Evolutionary conservation across 225 moss, liverwort and hornwort species (phyloP).

Genomic region (Pseudisothecium myosuroides): DNA sequence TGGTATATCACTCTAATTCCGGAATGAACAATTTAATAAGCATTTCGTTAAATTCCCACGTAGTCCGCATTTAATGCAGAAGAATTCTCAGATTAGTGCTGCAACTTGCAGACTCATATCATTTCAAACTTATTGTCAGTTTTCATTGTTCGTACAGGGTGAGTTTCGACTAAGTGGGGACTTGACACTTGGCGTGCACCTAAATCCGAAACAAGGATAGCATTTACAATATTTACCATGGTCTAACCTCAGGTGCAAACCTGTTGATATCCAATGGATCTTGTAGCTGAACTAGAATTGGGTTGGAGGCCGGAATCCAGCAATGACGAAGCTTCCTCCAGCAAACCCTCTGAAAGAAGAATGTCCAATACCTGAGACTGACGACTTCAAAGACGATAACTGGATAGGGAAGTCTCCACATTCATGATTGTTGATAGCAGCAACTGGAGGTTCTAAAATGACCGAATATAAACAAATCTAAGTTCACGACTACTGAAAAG

Average conservation of each 20-base stretch:
- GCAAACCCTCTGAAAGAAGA: slow-evolving; percentile 46
- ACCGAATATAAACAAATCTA: not conserved
- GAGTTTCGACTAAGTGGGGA: not conserved
- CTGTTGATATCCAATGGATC: slow-evolving; percentile 88
- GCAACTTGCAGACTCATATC: not conserved
- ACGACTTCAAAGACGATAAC: not conserved
- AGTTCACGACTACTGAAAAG: not conserved
- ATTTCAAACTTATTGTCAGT: not conserved
- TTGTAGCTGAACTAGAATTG: slow-evolving; percentile 64
- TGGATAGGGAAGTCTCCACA: not conserved
- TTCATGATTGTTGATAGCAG: not conserved
- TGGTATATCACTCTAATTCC: not conserved
- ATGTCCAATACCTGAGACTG: not conserved
- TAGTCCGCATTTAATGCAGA: not conserved
- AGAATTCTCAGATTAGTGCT: not conserved
- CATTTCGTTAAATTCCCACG: not conserved
- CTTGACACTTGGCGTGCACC: not conserved
- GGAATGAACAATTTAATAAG: not conserved
- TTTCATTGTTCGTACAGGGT: not conserved
- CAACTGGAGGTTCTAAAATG: not conserved
- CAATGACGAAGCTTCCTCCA: slow-evolving; percentile 79
- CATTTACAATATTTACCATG: not conserved
- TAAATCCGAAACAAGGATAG: not conserved
- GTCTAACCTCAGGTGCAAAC: slow-evolving; percentile 13
- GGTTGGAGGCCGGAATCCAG: slow-evolving; percentile 64